phyloP scores from a whole-genome alignment of 2,329 filamentous ascomycete species.

The Xylariales sp. region DNA sequence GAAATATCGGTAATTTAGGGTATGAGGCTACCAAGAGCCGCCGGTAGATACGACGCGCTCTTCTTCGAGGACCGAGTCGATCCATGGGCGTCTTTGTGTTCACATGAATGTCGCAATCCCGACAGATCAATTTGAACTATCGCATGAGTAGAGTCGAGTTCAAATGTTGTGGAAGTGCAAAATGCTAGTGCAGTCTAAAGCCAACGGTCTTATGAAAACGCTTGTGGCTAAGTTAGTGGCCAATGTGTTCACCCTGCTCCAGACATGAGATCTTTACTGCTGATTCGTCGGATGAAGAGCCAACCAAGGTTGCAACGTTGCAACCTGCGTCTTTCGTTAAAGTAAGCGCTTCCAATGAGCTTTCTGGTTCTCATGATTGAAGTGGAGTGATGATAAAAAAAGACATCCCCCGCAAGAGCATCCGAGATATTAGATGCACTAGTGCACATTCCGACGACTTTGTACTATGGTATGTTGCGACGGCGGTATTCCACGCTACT shows the following conservation, averaged over 20 bases:
- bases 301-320: slow-evolving; percentile 7
- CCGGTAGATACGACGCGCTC: too few relatives aligned
- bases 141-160: too few relatives aligned
- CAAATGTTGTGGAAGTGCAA: too few relatives aligned
- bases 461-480: neutral
- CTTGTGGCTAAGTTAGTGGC: neutral
- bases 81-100: too few relatives aligned
- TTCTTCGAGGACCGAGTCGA: too few relatives aligned
- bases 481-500: too few relatives aligned
- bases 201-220: too few relatives aligned
- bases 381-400: slow-evolving; percentile 8
- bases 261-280: neutral
- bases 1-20: too few relatives aligned
- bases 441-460: neutral
- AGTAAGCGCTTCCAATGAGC: slow-evolving; percentile 1
- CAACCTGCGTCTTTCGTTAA: neutral
- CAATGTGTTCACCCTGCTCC: neutral
- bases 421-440: neutral
- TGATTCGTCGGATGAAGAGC: slow-evolving; percentile 2
- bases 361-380: neutral
- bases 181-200: too few relatives aligned
- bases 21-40: too few relatives aligned
- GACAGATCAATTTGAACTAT: too few relatives aligned
- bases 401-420: neutral
- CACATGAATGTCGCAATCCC: too few relatives aligned